Conservation (phyloP, 1,284 basidiomycete genomes). For the Pseudozyma hubeiensis region DNA sequence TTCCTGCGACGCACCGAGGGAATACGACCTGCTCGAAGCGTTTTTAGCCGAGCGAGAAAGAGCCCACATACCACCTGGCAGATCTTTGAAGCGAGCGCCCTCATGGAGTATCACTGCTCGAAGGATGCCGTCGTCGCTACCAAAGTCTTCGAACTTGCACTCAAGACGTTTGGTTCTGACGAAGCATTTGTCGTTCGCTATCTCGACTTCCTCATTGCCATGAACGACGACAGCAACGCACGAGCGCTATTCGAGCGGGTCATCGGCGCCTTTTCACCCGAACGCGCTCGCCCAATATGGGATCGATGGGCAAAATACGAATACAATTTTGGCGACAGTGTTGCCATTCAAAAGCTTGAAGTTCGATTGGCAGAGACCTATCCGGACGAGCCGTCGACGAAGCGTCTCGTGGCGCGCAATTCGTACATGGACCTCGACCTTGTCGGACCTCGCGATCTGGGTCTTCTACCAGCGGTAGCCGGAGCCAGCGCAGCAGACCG, state of each 20-base stretch:
- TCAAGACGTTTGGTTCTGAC: slow-evolving; percentile 85
- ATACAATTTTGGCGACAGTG: slow-evolving; percentile 92
- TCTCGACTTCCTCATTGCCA: slow-evolving; percentile 89
- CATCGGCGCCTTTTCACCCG: slow-evolving; percentile 81
- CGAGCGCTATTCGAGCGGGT: slow-evolving; percentile 93
- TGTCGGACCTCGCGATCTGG: slow-evolving; percentile 88
- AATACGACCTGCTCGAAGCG: slow-evolving; percentile 79
- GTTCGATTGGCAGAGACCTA: slow-evolving; percentile 87
- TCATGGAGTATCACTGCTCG: slow-evolving; percentile 95
- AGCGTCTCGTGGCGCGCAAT: slow-evolving; percentile 89
- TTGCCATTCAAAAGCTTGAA: slow-evolving; percentile 88
- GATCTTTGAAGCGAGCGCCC: slow-evolving; percentile 85
- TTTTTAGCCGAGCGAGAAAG: slow-evolving; percentile 87
- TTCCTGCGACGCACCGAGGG: slow-evolving; percentile 88
- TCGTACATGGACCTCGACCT: slow-evolving; percentile 89
- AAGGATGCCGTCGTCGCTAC: slow-evolving; percentile 86
- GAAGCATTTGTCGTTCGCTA: slow-evolving; percentile 83
- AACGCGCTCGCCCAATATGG: slow-evolving; percentile 87
- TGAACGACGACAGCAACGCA: slow-evolving; percentile 96
- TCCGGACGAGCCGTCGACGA: slow-evolving; percentile 86
- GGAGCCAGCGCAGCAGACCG: slow-evolving; percentile 51
- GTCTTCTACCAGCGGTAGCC: slow-evolving; percentile 71
- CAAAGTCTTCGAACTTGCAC: slow-evolving; percentile 93
- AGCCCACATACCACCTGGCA: slow-evolving; percentile 90
- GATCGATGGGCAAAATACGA: slow-evolving; percentile 95